Conservation (phyloP, 106 monocot species). For the Cymbidium sinense region DNA sequence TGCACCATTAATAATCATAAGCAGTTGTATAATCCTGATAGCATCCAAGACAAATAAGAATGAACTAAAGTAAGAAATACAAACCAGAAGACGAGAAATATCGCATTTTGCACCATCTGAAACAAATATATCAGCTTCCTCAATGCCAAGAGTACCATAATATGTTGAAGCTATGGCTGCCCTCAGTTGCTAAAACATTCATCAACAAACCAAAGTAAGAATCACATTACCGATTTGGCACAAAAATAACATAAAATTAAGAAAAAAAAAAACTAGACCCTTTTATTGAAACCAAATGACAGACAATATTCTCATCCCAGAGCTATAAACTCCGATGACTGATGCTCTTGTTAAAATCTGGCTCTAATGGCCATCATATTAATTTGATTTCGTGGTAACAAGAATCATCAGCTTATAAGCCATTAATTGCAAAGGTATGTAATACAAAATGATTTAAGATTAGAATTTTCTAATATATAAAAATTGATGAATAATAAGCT, state of each 20-base stretch:
- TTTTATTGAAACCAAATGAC: background rate
- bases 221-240: background rate
- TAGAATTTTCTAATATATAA: too few species aligned
- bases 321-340: background rate
- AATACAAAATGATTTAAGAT: too few species aligned
- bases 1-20: background rate
- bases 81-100: constrained; percentile 90
- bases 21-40: too few species aligned
- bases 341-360: background rate
- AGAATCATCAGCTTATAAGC: too few species aligned
- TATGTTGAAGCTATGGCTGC: constrained; percentile 72
- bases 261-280: background rate
- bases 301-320: background rate
- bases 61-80: background rate
- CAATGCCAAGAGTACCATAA: constrained; percentile 72
- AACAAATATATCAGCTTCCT: constrained; percentile 80
- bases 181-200: constrained; percentile 55
- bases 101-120: constrained; percentile 98
- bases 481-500: too few species aligned
- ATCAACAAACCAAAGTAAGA: background rate
- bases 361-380: background rate
- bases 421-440: too few species aligned
- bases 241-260: too few species aligned
- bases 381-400: too few species aligned
- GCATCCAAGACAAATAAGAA: constrained; percentile 6